Evolutionary conservation across 2,329 filamentous ascomycete species (phyloP).

Genomic region (Fusarium pseudoanthophilum): DNA sequence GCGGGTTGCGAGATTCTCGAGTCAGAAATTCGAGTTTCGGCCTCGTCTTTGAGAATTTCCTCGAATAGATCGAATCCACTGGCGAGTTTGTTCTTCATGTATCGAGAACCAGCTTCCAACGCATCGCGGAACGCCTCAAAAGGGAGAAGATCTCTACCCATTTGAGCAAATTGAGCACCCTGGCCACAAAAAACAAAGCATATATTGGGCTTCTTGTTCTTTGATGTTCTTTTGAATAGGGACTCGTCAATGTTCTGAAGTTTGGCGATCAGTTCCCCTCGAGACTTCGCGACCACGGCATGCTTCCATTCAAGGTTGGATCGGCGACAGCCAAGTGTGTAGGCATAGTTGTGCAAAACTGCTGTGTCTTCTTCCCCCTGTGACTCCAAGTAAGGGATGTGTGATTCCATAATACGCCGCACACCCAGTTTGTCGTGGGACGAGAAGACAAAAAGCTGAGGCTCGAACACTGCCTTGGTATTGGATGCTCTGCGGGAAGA

Average conservation of each 20-base stretch:
- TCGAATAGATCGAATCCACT: constrained; percentile 50
- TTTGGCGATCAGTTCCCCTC: constrained; percentile 48
- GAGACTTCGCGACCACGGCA: constrained; percentile 51
- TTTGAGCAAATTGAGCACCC: constrained; percentile 56
- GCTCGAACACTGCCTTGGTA: constrained; percentile 6
- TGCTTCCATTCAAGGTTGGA: constrained; percentile 58
- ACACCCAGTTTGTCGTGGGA: constrained; percentile 57
- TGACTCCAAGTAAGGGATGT: constrained; percentile 47
- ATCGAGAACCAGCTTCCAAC: constrained; percentile 49
- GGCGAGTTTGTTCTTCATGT: constrained; percentile 46
- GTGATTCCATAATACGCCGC: constrained; percentile 49
- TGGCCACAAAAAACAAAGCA: constrained; percentile 59
- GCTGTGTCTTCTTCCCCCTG: constrained; percentile 9
- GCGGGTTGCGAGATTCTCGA: constrained; percentile 55
- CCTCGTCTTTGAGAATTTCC: constrained; percentile 49
- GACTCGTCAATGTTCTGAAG: constrained; percentile 37
- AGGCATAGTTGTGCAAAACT: constrained; percentile 56
- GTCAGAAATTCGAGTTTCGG: constrained; percentile 46
- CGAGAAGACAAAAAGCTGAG: constrained; percentile 57
- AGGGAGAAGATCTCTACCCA: constrained; percentile 55
- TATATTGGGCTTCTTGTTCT: constrained; percentile 45
- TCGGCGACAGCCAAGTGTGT: constrained; percentile 58
- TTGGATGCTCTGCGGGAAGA: not conserved
- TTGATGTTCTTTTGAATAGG: constrained; percentile 39
- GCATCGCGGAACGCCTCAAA: constrained; percentile 56